A percentile compares a stretch with the other conserved stretches of the same genome.
These are phyloP conservation scores for Suhomyces bribrorum DNA, from an alignment of 1,139 yeast species.

Conservation along the genomic window DNA sequence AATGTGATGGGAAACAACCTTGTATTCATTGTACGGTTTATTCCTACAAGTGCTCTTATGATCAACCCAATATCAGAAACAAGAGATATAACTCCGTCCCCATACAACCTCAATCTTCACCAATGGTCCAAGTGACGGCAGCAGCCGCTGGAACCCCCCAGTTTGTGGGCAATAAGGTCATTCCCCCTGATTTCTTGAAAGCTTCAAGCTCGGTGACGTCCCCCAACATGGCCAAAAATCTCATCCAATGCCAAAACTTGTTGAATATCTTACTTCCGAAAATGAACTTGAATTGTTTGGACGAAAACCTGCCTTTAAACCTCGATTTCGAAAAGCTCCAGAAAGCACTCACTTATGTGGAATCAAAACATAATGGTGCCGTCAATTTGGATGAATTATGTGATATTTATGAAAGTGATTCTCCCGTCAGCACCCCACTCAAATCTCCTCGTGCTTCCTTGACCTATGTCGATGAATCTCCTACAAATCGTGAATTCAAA, in stretches of 20 bases:
- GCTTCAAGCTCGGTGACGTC: slow-evolving; percentile 4
- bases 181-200: slow-evolving; percentile 4
- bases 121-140: slow-evolving; percentile 19
- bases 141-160: slow-evolving; percentile 16
- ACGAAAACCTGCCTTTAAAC: slow-evolving; percentile 28
- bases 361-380: slow-evolving; percentile 18
- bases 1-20: slow-evolving; percentile 86
- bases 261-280: slow-evolving; percentile 51
- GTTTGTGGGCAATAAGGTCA: slow-evolving; percentile 1
- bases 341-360: slow-evolving; percentile 25
- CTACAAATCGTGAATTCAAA: slow-evolving; percentile 49
- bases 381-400: slow-evolving; percentile 20
- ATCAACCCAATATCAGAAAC: slow-evolving; percentile 71
- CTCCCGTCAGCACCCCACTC: slow-evolving; percentile 5
- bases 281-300: slow-evolving; percentile 40
- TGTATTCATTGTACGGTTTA: slow-evolving; percentile 90
- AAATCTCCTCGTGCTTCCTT: slow-evolving; percentile 16
- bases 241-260: slow-evolving; percentile 22
- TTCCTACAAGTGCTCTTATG: slow-evolving; percentile 69
- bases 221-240: slow-evolving; percentile 16
- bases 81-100: slow-evolving; percentile 39
- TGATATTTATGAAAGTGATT: slow-evolving; percentile 27
- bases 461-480: slow-evolving; percentile 23
- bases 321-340: slow-evolving; percentile 40
- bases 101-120: slow-evolving; percentile 21